Conservation (phyloP, 768 basidiomycete genomes). For the Multifurca ochricompacta region DNA sequence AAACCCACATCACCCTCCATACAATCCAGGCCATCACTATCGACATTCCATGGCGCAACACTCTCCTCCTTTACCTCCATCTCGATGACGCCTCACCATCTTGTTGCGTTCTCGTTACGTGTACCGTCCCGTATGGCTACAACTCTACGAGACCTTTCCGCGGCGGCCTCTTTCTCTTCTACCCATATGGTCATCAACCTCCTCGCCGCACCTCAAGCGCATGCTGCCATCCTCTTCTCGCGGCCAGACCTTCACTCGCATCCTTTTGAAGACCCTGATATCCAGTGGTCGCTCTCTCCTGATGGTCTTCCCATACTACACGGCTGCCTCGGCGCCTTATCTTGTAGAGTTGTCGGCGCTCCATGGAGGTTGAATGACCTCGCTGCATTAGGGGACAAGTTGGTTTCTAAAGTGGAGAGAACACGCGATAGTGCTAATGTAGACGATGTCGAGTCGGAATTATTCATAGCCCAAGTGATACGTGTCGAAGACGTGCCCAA, state of each 20-base stretch:
- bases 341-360: conserved; percentile 56
- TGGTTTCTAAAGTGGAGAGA: conserved; percentile 15
- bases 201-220: conserved; percentile 59
- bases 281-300: conserved; percentile 34
- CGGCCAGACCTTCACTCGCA: conserved; percentile 57
- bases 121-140: conserved; percentile 84
- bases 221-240: conserved; percentile 62
- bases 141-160: conserved; percentile 34
- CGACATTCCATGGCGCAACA: conserved; percentile 77
- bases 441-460: conserved; percentile 46
- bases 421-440: conserved; percentile 20
- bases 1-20: neutral
- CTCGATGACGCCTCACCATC: conserved; percentile 79
- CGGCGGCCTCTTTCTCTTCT: conserved; percentile 15
- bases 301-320: conserved; percentile 56
- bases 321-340: conserved; percentile 59
- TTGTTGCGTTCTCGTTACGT: conserved; percentile 84
- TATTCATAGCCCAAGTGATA: conserved; percentile 77
- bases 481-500: conserved; percentile 43
- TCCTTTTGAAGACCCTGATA: conserved; percentile 40
- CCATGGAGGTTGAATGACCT: conserved; percentile 58
- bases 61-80: conserved; percentile 91
- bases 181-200: conserved; percentile 74
- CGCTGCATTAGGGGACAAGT: conserved; percentile 28
- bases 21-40: neutral